Conservation (phyloP, 192 early-diverging fungal species). For the Coemansia sp. region DNA sequence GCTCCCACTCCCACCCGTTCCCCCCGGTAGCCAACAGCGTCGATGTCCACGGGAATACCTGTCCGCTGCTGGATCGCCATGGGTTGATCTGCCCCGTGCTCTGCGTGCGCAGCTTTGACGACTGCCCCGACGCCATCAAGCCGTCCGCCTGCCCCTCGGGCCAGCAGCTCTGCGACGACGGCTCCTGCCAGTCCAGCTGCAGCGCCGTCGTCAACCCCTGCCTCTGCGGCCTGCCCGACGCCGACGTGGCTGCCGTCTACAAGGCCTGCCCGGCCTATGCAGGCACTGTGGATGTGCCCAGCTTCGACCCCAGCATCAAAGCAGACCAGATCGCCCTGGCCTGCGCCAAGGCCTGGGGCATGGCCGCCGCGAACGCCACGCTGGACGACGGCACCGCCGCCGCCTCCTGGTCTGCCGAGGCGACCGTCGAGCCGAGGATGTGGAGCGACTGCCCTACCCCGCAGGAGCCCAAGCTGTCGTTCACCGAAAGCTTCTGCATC, state of each 20-base stretch:
- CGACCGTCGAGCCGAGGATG: conserved; percentile 4
- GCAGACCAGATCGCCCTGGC: conserved; percentile 28
- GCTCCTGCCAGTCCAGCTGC: conserved; percentile 51
- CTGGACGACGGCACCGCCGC: conserved; percentile 7
- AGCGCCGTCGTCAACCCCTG: conserved; percentile 51
- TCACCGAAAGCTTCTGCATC: conserved; percentile 54
- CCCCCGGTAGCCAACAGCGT: conserved; percentile 45
- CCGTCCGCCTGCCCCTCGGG: conserved; percentile 32
- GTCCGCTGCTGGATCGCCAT: conserved; percentile 49
- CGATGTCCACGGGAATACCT: conserved; percentile 49
- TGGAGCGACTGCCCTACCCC: conserved; percentile 55
- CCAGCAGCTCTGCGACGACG: conserved; percentile 55
- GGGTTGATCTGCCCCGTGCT: conserved; percentile 53
- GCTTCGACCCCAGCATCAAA: conserved; percentile 53
- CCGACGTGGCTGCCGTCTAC: conserved; percentile 28
- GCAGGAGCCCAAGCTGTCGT: conserved; percentile 48
- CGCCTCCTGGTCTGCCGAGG: conserved; percentile 13
- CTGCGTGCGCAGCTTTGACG: conserved; percentile 48
- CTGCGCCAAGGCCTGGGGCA: conserved; percentile 25
- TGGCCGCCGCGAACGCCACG: conserved; percentile 15
- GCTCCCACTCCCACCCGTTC: background rate
- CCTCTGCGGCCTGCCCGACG: conserved; percentile 37
- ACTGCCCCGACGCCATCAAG: conserved; percentile 50
- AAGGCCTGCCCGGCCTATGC: conserved; percentile 52
- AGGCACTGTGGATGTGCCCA: conserved; percentile 35